Conservation (phyloP, 306 rosid genomes). For the Macrotyloma uniflorum region DNA sequence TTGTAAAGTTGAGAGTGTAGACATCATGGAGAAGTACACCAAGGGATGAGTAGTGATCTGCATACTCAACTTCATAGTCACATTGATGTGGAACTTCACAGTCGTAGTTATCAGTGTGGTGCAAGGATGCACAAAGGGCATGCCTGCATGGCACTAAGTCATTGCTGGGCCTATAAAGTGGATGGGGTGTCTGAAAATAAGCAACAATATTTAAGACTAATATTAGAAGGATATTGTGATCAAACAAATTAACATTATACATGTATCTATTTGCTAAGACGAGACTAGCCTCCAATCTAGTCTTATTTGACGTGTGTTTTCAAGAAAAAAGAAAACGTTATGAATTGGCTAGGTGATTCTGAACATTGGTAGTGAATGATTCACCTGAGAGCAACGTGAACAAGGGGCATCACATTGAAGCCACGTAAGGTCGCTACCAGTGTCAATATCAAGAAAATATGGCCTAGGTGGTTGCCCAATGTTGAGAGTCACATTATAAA, state of each 20-base stretch:
- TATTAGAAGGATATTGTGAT: background rate
- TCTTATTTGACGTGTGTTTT: background rate
- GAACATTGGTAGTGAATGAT: background rate
- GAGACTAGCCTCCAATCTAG: background rate
- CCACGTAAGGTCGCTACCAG: slow-evolving; percentile 98
- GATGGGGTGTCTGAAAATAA: slow-evolving; percentile 81
- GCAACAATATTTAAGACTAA: slow-evolving; percentile 16
- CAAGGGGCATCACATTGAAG: slow-evolving; percentile 97
- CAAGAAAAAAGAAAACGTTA: background rate
- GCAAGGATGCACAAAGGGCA: slow-evolving; percentile 70
- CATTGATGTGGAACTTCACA: slow-evolving; percentile 77
- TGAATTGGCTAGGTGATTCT: background rate
- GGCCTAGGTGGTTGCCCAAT: slow-evolving; percentile 90
- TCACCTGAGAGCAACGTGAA: slow-evolving; percentile 74
- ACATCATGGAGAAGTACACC: slow-evolving; percentile 86
- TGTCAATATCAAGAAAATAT: slow-evolving; percentile 90
- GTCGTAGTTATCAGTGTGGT: slow-evolving; percentile 41
- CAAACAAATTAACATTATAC: background rate
- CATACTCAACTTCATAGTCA: slow-evolving; percentile 86
- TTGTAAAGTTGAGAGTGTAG: slow-evolving; percentile 67
- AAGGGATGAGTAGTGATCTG: slow-evolving; percentile 84
- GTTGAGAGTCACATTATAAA: slow-evolving; percentile 76
- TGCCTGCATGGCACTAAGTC: slow-evolving; percentile 72
- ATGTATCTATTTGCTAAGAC: background rate
- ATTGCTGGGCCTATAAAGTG: slow-evolving; percentile 73